phyloP scores from a whole-genome alignment of 78 protist species.

The Pelomyxa schiedti region DNA sequence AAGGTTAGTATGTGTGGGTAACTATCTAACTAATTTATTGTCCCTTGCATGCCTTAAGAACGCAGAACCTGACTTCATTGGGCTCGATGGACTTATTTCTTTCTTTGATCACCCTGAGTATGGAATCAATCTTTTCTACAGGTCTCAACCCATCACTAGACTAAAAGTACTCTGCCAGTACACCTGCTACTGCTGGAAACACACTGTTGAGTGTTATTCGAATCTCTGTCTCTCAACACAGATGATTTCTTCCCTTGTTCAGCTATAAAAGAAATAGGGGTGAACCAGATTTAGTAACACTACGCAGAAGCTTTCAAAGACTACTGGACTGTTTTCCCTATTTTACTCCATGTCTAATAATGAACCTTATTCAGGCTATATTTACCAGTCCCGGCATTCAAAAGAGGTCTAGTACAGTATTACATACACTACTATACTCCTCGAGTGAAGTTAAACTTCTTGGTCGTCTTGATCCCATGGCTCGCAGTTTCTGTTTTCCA shows the following conservation, averaged over 20 bases:
- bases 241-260: background rate
- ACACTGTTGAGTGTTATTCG: background rate
- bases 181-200: background rate
- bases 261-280: too few species aligned
- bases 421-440: background rate
- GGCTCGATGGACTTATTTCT: background rate
- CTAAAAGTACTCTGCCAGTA: too few species aligned
- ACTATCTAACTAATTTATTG: too few species aligned
- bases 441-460: background rate
- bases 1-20: too few species aligned
- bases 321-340: too few species aligned
- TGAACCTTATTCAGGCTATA: too few species aligned
- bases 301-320: background rate
- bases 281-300: too few species aligned
- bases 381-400: background rate
- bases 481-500: background rate
- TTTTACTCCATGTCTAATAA: too few species aligned
- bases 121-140: background rate
- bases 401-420: background rate
- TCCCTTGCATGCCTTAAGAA: too few species aligned
- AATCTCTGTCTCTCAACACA: background rate
- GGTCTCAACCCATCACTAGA: too few species aligned
- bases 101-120: background rate
- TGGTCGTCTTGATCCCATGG: background rate
- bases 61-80: background rate